Evolutionary conservation across 2,329 filamentous ascomycete species (phyloP).

Genomic region (Ceratocystis destructans): DNA sequence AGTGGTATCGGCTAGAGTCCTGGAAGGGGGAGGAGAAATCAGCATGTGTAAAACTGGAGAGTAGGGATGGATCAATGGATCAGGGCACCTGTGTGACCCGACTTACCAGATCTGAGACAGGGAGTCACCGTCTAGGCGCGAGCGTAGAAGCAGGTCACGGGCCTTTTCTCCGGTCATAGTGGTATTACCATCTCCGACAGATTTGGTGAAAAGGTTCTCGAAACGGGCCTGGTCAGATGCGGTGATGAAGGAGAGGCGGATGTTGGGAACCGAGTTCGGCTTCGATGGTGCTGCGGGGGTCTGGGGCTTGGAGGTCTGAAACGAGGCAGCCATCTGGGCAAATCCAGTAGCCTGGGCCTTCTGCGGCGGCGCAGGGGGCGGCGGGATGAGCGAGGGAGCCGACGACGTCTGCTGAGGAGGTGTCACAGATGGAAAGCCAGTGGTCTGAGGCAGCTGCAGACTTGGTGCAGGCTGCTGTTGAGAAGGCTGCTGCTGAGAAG

Average conservation of each 20-base stretch:
- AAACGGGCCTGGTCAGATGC: conserved; percentile 92
- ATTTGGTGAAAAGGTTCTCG: conserved; percentile 93
- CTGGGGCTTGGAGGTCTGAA: conserved; percentile 39
- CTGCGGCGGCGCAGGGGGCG: conserved; percentile 44
- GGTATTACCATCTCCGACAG: conserved; percentile 67
- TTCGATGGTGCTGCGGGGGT: conserved; percentile 35
- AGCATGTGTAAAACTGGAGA: neutral
- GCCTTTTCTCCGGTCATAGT: conserved; percentile 90
- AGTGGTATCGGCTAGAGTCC: conserved; percentile 87
- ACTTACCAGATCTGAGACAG: conserved; percentile 82
- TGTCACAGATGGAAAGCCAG: conserved; percentile 34
- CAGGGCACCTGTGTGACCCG: neutral
- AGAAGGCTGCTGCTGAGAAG: conserved; percentile 28
- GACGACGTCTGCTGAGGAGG: conserved; percentile 38
- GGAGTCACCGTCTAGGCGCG: conserved; percentile 72
- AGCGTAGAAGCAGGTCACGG: conserved; percentile 74
- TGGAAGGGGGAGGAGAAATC: conserved; percentile 26
- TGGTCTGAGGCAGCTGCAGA: conserved; percentile 32
- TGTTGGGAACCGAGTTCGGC: conserved; percentile 74
- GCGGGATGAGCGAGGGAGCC: conserved; percentile 27
- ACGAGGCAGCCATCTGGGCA: conserved; percentile 52
- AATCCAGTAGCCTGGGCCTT: conserved; percentile 55
- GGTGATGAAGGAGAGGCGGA: conserved; percentile 89
- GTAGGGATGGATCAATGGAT: neutral
- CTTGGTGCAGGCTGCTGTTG: conserved; percentile 30